Evolutionary conservation across 139 green algal species (phyloP), one percentile per base, ranked within the genome.

Genomic region (Closterium sp.): DNA sequence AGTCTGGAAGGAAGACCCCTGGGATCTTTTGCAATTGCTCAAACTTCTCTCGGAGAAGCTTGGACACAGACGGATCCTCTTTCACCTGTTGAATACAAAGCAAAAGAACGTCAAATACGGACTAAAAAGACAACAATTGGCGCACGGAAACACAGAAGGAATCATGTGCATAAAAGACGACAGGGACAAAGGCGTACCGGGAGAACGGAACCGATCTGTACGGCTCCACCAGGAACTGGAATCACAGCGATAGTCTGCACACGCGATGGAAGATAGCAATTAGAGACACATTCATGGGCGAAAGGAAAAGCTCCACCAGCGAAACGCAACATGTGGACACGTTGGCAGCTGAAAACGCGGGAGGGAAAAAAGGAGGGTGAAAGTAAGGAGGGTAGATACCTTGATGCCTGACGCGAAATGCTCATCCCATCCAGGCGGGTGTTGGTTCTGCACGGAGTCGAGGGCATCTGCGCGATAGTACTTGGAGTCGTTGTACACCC

Each of bases 1-100:
- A 90, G 33, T 85, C 34, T 64, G 87, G 87, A 33, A 90, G 87
- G 33, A 90, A 90, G 33, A 90, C 87, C 19, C 87, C 87, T 85
- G 87, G 87, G n/a, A 90, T 28, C 87, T 81, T 90, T 38, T 90
- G 87, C 32, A 90, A 38, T n/a, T 30, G 23, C 32, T 90, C 87
- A 30, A 90, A 90, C 34, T n/a, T 28, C 34, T 86, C 34, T n/a
- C 30, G 87, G 12, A 90, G 69, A 28, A 35, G 31, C 55, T 85
- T 32, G 33, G 76, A 10, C 32, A 64, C 33, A 0, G 21, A 28
- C 16, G 21, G 23, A 81, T 90, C 87, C 81, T 90, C 87, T 12
- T n/a, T 35, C 0, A 90, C 33, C 87, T 90, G 87, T 8, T 28
- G 5, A 76, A 33, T 0, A 25, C 7, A 69, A 69, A 69, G 12